phyloP scores from a whole-genome alignment of 2,329 filamentous ascomycete species.

The Aspergillus novoparasiticus region DNA sequence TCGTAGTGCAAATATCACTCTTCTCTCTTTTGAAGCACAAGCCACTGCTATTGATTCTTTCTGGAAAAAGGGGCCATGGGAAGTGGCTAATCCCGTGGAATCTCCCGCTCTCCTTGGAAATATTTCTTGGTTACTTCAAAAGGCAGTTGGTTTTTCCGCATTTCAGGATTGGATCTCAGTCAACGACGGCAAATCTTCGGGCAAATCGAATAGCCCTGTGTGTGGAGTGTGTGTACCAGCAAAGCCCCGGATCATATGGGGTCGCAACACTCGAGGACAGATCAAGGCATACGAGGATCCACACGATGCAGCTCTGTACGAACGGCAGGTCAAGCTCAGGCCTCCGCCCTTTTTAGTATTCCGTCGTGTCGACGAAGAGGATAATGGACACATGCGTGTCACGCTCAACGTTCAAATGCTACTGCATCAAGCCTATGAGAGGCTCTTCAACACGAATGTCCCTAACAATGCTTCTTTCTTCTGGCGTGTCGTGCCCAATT shows the following conservation, averaged over 20 bases:
- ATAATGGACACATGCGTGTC: conserved; percentile 40
- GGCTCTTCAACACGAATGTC: conserved; percentile 20
- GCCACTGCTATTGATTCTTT: conserved; percentile 20
- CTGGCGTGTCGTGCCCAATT: conserved; percentile 54
- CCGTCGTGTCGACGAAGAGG: conserved; percentile 31
- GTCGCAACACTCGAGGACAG: conserved; percentile 27
- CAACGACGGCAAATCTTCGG: not conserved
- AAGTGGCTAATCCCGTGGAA: conserved; percentile 29
- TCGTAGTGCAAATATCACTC: conserved; percentile 33
- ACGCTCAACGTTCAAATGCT: conserved; percentile 42
- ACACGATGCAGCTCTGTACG: conserved; percentile 52
- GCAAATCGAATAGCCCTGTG: not conserved
- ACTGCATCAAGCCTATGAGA: conserved; percentile 38
- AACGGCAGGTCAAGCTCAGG: conserved; percentile 53
- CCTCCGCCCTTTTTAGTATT: conserved; percentile 48
- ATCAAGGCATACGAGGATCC: conserved; percentile 55
- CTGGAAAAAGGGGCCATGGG: conserved; percentile 26
- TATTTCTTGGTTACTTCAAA: conserved; percentile 38
- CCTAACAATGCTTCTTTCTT: conserved; percentile 28
- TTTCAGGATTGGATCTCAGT: conserved; percentile 35
- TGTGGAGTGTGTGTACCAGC: conserved; percentile 32
- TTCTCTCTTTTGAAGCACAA: conserved; percentile 32
- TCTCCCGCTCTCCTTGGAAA: conserved; percentile 27
- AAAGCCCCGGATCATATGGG: conserved; percentile 39
- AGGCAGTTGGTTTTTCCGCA: conserved; percentile 24